These are phyloP conservation scores for Dothistroma septosporum DNA, from an alignment of 2,329 filamentous ascomycete genomes.

Conservation along the genomic window DNA sequence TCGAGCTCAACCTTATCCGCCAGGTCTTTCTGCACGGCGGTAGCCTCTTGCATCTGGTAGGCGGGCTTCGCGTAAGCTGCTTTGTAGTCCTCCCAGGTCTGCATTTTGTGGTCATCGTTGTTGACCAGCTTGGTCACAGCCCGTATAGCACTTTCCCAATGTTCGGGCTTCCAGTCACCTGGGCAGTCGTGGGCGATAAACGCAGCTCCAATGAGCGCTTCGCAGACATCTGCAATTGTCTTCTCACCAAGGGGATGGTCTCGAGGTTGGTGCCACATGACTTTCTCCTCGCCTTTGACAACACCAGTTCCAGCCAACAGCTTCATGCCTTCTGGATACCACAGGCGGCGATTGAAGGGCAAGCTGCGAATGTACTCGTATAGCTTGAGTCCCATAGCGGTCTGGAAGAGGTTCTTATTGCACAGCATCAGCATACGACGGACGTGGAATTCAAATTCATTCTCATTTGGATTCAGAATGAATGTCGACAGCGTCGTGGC, in stretches of 20 bases:
- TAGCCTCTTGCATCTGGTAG: constrained; percentile 63
- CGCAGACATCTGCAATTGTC: constrained; percentile 75
- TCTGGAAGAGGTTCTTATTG: constrained; percentile 83
- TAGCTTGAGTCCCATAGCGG: constrained; percentile 62
- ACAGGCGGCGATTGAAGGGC: constrained; percentile 72
- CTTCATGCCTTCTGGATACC: constrained; percentile 80
- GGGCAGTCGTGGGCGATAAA: constrained; percentile 53
- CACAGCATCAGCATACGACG: constrained; percentile 86
- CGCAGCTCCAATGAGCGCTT: constrained; percentile 87
- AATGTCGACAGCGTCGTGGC: constrained; percentile 86
- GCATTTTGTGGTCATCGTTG: constrained; percentile 65
- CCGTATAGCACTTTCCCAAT: constrained; percentile 58
- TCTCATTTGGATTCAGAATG: constrained; percentile 67
- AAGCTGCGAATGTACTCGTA: constrained; percentile 78
- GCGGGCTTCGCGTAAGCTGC: constrained; percentile 62
- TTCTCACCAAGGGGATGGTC: constrained; percentile 77
- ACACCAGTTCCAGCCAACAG: constrained; percentile 59
- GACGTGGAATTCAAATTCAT: constrained; percentile 85
- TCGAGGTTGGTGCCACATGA: constrained; percentile 36
- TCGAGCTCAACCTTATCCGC: constrained; percentile 59
- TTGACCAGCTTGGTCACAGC: constrained; percentile 68
- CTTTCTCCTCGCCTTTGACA: constrained; percentile 41
- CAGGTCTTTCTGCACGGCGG: constrained; percentile 65
- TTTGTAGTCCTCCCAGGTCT: constrained; percentile 68
- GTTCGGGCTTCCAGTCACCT: constrained; percentile 40